A percentile compares a stretch with the other conserved stretches of the same genome.
phyloP scores from a whole-genome alignment of 352 stramenopile species.

The Pythium biforme region DNA sequence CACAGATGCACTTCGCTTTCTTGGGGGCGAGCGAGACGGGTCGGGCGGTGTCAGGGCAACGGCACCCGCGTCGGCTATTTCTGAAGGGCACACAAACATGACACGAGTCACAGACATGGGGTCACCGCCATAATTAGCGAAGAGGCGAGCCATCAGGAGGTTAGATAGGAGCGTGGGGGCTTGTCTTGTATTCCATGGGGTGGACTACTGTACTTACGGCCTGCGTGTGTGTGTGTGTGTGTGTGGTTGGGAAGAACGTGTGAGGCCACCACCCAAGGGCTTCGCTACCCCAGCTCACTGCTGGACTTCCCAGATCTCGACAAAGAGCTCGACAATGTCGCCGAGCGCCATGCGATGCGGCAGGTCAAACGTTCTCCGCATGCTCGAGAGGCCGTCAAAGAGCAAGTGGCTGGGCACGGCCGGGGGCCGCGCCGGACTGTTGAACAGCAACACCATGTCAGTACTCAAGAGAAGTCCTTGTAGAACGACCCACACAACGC shows the following conservation, averaged over 20 bases:
- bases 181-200: too few species aligned
- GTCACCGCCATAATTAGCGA: conserved; percentile 16
- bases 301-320: conserved; percentile 89
- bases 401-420: conserved; percentile 73
- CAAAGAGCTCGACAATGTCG: conserved; percentile 86
- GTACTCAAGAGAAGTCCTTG: too few species aligned
- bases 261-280: neutral
- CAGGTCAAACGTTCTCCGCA: conserved; percentile 85
- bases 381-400: conserved; percentile 81
- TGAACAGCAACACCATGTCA: too few species aligned
- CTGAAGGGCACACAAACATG: neutral
- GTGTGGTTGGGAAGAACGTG: too few species aligned
- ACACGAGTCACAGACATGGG: neutral
- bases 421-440: conserved; percentile 59
- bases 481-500: too few species aligned
- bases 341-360: conserved; percentile 81
- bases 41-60: too few species aligned
- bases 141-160: neutral
- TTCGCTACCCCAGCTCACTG: conserved; percentile 32
- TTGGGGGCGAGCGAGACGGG: too few species aligned
- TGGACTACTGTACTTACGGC: too few species aligned
- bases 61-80: conserved; percentile 14
- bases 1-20: too few species aligned
- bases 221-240: too few species aligned
- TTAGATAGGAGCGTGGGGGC: neutral